Percentiles rank a stretch among this genome's conserved stretches.
These are phyloP conservation scores for Eustoma russellianum DNA, from an alignment of 257 asterid genomes.

Conservation along the genomic window DNA sequence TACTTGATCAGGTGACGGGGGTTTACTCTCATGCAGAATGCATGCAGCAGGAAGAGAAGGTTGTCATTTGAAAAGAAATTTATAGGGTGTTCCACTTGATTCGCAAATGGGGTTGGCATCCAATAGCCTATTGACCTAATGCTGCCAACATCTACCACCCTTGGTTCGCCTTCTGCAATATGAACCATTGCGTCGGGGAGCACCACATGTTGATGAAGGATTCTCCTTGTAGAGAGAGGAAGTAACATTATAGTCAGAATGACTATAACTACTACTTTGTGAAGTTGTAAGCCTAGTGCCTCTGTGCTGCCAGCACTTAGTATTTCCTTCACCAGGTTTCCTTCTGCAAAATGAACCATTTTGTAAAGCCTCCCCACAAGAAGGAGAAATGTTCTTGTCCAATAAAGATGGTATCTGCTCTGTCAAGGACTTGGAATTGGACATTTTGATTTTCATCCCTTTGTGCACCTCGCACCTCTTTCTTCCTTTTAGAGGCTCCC, in stretches of 20 bases:
- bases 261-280: background rate
- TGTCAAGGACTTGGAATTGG: slow-evolving; percentile 3
- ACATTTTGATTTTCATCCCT: slow-evolving; percentile 21
- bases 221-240: background rate
- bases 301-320: slow-evolving; percentile 27
- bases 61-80: no score
- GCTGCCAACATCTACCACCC: slow-evolving; percentile 18
- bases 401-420: slow-evolving; percentile 5
- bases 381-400: slow-evolving; percentile 3
- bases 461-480: slow-evolving; percentile 33
- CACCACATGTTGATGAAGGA: slow-evolving; percentile 7
- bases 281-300: slow-evolving; percentile 11
- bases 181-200: slow-evolving; percentile 9
- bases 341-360: slow-evolving; percentile 7
- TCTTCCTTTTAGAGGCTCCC: slow-evolving; percentile 25
- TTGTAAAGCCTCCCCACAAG: slow-evolving; percentile 4
- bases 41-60: no score
- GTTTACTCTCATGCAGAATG: no score
- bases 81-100: no score
- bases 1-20: no score
- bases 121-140: background rate
- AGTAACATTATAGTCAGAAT: background rate
- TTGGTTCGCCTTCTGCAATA: slow-evolving; percentile 8
- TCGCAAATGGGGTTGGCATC: no score
- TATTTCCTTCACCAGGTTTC: slow-evolving; percentile 14